These are phyloP conservation scores for Pezicula rhizophila DNA, from an alignment of 2,329 filamentous ascomycete genomes.

Conservation along the genomic window DNA sequence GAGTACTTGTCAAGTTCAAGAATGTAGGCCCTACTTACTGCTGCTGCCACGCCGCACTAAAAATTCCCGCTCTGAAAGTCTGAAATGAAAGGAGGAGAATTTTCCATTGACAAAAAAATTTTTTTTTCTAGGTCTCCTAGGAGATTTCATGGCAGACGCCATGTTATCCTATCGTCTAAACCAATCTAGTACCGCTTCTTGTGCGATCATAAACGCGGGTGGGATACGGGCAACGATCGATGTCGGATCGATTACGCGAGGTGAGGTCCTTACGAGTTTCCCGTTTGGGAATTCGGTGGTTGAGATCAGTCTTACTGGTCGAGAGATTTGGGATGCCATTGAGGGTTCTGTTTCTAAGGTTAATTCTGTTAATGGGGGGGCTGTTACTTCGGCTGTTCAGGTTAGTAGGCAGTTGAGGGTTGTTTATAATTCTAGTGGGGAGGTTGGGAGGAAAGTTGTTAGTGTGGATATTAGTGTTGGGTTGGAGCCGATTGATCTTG, in stretches of 20 bases:
- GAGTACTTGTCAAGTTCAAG: slow-evolving; percentile 47
- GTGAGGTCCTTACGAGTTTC: slow-evolving; percentile 57
- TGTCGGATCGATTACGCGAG: slow-evolving; percentile 53
- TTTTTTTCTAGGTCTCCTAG: slow-evolving; percentile 35
- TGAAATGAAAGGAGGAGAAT: too few relatives aligned
- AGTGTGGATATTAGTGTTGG: slow-evolving; percentile 43
- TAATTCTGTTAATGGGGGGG: slow-evolving; percentile 47
- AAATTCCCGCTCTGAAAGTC: too few relatives aligned
- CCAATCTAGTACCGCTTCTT: slow-evolving; percentile 31
- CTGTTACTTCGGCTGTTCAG: slow-evolving; percentile 55
- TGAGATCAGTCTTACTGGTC: slow-evolving; percentile 47
- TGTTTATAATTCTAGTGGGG: slow-evolving; percentile 47
- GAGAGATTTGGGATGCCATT: slow-evolving; percentile 49
- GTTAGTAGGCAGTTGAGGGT: slow-evolving; percentile 51
- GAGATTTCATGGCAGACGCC: slow-evolving; percentile 50
- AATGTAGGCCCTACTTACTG: too few relatives aligned
- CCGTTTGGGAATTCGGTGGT: slow-evolving; percentile 62
- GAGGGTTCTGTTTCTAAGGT: slow-evolving; percentile 51
- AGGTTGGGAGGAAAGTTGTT: slow-evolving; percentile 44
- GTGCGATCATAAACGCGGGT: slow-evolving; percentile 56
- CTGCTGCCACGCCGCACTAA: too few relatives aligned
- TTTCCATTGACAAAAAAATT: not conserved
- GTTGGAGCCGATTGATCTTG: slow-evolving; percentile 35
- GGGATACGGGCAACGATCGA: slow-evolving; percentile 60
- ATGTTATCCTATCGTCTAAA: slow-evolving; percentile 55